Conservation (phyloP, 1,284 basidiomycete genomes). For the Fomitopsis schrenkii region DNA sequence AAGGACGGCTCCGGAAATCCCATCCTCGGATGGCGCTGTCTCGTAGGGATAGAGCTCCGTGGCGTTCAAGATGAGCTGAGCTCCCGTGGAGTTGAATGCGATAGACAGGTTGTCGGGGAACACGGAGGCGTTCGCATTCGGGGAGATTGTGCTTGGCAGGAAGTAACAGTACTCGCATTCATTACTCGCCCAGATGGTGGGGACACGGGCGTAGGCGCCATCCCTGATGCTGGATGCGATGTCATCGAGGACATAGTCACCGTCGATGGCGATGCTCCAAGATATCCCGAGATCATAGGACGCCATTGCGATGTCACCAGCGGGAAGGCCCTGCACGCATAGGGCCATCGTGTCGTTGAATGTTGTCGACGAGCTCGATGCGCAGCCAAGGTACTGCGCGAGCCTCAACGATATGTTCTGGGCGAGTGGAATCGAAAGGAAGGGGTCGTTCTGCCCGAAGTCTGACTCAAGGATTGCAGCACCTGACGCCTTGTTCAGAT, state of each 20-base stretch:
- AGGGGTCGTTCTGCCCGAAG: constrained; percentile 4
- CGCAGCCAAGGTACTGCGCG: constrained; percentile 8
- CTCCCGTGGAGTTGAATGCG: constrained; percentile 9
- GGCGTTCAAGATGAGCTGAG: constrained; percentile 4
- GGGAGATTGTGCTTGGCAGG: constrained; percentile 7
- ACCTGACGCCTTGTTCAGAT: neutral
- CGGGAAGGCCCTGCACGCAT: constrained; percentile 5
- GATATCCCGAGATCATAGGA: constrained; percentile 8
- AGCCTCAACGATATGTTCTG: constrained; percentile 6
- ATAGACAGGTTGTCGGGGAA: constrained; percentile 8
- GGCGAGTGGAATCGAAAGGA: constrained; percentile 2
- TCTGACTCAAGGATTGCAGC: constrained; percentile 12
- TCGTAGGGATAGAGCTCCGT: constrained; percentile 8
- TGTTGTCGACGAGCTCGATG: constrained; percentile 3
- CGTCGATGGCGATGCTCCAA: constrained; percentile 10
- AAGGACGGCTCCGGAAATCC: constrained; percentile 10
- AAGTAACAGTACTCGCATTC: constrained; percentile 14
- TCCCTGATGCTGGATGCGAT: constrained; percentile 12
- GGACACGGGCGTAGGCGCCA: constrained; percentile 10
- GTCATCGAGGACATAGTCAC: constrained; percentile 11
- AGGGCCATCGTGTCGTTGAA: constrained; percentile 8
- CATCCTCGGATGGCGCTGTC: constrained; percentile 9
- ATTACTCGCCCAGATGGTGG: constrained; percentile 12
- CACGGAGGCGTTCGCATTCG: constrained; percentile 6
- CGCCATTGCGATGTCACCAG: constrained; percentile 4